A percentile compares a stretch with the other conserved stretches of the same genome.
phyloP scores from a whole-genome alignment of 768 basidiomycete species.

The Boletales sp. region DNA sequence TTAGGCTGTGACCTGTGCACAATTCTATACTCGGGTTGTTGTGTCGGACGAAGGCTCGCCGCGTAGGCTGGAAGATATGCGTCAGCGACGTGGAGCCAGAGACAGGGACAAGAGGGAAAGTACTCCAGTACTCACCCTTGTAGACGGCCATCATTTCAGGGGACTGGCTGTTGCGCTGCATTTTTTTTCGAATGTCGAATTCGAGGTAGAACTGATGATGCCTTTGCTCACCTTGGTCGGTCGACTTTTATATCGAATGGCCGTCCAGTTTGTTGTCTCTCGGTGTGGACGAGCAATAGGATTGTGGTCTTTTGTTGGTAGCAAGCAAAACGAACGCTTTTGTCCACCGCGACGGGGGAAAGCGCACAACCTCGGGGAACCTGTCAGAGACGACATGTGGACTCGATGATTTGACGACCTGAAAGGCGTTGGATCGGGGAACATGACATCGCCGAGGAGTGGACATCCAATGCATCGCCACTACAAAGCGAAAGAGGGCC shows the following conservation, averaged over 20 bases:
- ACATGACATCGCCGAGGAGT: too few relatives aligned
- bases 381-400: too few relatives aligned
- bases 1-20: constrained; percentile 2
- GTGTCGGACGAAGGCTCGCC: not conserved
- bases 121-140: not conserved
- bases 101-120: too few relatives aligned
- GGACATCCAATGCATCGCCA: too few relatives aligned
- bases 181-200: constrained; percentile 1
- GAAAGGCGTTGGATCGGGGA: too few relatives aligned
- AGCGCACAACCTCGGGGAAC: too few relatives aligned
- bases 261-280: not conserved
- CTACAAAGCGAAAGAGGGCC: too few relatives aligned
- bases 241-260: constrained; percentile 7
- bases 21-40: constrained; percentile 4
- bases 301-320: constrained; percentile 1
- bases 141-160: constrained; percentile 8
- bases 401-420: too few relatives aligned
- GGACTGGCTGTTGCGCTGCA: not conserved
- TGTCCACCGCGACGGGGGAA: too few relatives aligned
- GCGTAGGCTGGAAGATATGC: constrained; percentile 4
- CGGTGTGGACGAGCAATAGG: constrained; percentile 1
- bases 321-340: too few relatives aligned
- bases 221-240: constrained; percentile 1
- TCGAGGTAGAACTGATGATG: not conserved
- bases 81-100: not conserved